Evolutionary conservation across 495 filamentous ascomycete species (phyloP).

Genomic region (Thozetella sp.): DNA sequence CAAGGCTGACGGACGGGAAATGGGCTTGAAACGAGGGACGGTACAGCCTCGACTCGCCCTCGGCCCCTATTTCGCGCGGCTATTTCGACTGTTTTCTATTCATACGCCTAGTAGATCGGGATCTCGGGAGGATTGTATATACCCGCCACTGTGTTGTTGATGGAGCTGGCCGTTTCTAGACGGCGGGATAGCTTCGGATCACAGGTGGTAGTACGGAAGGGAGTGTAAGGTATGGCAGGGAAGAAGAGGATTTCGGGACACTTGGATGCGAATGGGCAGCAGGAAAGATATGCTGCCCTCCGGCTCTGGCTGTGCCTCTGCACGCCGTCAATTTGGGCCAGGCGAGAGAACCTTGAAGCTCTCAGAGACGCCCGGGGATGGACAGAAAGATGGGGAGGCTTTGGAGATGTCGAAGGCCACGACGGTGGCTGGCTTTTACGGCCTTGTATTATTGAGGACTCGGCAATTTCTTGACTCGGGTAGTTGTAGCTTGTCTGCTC

Average conservation of each 20-base stretch:
- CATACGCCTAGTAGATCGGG: neutral
- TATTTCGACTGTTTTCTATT: slow-evolving; percentile 3
- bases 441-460: no score
- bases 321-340: no score
- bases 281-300: no score
- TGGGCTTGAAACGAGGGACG: neutral
- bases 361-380: no score
- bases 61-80: neutral
- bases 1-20: neutral
- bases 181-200: neutral
- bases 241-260: neutral
- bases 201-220: neutral
- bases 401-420: no score
- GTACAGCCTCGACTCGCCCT: neutral
- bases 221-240: neutral
- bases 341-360: no score
- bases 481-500: no score
- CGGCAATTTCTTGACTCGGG: no score
- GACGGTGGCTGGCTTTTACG: no score
- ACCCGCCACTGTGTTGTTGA: neutral
- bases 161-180: neutral
- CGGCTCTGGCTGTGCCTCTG: no score
- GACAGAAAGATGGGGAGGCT: no score
- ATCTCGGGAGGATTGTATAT: slow-evolving; percentile 1
- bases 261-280: neutral